Percentiles rank a stretch among this genome's conserved stretches.
These are phyloP conservation scores for Pugionium cornutum DNA, from an alignment of 345 rosid species.

Conservation along the genomic window DNA sequence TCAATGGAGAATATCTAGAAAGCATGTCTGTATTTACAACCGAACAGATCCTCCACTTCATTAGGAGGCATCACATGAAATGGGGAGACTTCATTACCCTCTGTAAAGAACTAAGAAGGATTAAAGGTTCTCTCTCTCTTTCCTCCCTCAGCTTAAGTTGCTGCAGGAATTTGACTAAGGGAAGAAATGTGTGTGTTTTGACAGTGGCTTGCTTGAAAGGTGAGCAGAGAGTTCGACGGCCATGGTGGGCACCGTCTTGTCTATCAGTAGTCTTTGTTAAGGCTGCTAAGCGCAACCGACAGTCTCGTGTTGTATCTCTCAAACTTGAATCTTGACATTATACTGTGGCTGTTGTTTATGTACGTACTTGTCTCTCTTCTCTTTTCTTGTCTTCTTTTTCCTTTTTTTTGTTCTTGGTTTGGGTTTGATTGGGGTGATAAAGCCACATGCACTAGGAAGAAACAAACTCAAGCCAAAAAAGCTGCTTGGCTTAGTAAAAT, in stretches of 20 bases:
- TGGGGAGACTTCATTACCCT: conserved; percentile 99
- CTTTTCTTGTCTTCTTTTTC: conserved; percentile 16
- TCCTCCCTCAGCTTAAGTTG: neutral
- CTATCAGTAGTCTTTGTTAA: conserved; percentile 77
- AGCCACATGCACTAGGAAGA: conserved; percentile 30
- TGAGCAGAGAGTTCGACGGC: conserved; percentile 89
- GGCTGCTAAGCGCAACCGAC: conserved; percentile 91
- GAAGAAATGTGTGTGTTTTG: neutral
- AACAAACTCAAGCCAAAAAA: conserved; percentile 37
- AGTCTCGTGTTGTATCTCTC: conserved; percentile 91
- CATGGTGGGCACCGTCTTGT: conserved; percentile 99
- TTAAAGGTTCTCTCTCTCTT: conserved; percentile 61
- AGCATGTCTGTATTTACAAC: conserved; percentile 99
- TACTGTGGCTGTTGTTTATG: conserved; percentile 41
- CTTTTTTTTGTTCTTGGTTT: conserved; percentile 1
- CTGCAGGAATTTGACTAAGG: conserved; percentile 2
- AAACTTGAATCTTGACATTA: conserved; percentile 89
- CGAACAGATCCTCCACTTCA: conserved; percentile 95
- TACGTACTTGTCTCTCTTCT: conserved; percentile 56
- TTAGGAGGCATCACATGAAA: conserved; percentile 98
- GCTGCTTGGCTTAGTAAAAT: conserved; percentile 26
- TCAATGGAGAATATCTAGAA: conserved; percentile 92
- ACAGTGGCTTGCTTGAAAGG: conserved; percentile 98
- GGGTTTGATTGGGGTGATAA: conserved; percentile 33
- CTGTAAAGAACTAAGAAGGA: conserved; percentile 94